Percentiles rank a stretch among this genome's conserved stretches.
phyloP scores from a whole-genome alignment of 768 basidiomycete genomes.

The Pleurotus giganteus region DNA sequence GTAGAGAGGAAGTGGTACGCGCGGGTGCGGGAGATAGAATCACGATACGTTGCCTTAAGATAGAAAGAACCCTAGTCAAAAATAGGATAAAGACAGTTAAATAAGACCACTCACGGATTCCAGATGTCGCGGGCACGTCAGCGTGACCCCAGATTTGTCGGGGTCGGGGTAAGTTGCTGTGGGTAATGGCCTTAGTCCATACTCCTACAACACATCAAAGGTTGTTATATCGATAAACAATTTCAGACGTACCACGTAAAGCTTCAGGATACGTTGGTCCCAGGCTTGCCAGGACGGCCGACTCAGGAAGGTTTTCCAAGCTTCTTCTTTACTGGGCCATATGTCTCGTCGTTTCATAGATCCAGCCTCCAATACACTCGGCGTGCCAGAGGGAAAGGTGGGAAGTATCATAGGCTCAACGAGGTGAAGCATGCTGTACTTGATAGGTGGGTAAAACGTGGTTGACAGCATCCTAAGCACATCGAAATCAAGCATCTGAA shows the following conservation, averaged over 20 bases:
- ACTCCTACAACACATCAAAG: slow-evolving; percentile 31
- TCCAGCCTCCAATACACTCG: slow-evolving; percentile 25
- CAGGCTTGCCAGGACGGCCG: slow-evolving; percentile 42
- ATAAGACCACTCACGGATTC: slow-evolving; percentile 39
- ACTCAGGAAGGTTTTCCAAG: slow-evolving; percentile 34
- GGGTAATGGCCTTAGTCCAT: slow-evolving; percentile 40
- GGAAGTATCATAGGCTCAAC: slow-evolving; percentile 45
- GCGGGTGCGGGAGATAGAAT: slow-evolving; percentile 28
- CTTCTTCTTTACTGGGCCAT: slow-evolving; percentile 52
- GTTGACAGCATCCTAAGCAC: slow-evolving; percentile 35
- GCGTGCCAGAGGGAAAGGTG: slow-evolving; percentile 9
- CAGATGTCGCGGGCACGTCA: slow-evolving; percentile 44
- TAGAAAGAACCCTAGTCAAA: not conserved
- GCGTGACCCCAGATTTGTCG: slow-evolving; percentile 43
- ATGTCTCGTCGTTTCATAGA: slow-evolving; percentile 42
- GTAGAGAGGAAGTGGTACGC: slow-evolving; percentile 30
- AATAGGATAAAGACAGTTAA: not conserved
- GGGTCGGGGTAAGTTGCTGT: slow-evolving; percentile 44
- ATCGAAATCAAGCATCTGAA: not conserved
- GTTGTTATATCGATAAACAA: not conserved
- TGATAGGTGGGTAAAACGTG: slow-evolving; percentile 37
- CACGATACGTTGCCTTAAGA: slow-evolving; percentile 38
- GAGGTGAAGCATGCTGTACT: slow-evolving; percentile 38
- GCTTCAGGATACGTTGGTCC: slow-evolving; percentile 46
- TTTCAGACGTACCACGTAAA: slow-evolving; percentile 35